Conservation (phyloP, 495 filamentous ascomycete species). For the Daldinia concentrica region DNA sequence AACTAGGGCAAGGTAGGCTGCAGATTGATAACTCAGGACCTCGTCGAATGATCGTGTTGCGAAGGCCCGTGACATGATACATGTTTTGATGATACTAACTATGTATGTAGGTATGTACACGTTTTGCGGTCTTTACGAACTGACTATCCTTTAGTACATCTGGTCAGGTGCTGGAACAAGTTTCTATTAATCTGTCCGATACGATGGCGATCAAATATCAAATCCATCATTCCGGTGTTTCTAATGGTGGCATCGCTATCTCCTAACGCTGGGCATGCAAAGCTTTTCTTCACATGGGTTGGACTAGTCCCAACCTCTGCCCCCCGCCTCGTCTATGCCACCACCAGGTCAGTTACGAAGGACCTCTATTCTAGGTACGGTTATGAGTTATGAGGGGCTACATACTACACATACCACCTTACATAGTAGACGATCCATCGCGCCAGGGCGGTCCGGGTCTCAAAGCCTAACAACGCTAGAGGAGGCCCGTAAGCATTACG, state of each 20-base stretch:
- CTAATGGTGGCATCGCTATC: constrained; percentile 39
- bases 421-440: constrained; percentile 31
- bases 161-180: constrained; percentile 15
- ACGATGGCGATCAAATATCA: constrained; percentile 30
- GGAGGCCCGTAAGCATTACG: constrained; percentile 40
- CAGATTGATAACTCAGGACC: constrained; percentile 15
- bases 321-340: constrained; percentile 38
- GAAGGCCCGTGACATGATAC: constrained; percentile 20
- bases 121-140: constrained; percentile 2
- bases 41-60: constrained; percentile 20
- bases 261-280: constrained; percentile 31
- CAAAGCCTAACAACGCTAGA: constrained; percentile 31
- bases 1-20: constrained; percentile 12
- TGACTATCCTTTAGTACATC: constrained; percentile 12
- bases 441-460: constrained; percentile 41
- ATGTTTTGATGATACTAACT: background rate
- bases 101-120: background rate
- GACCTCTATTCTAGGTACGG: constrained; percentile 5
- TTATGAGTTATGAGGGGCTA: constrained; percentile 9
- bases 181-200: constrained; percentile 11
- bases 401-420: background rate
- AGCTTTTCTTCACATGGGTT: constrained; percentile 17
- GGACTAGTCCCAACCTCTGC: constrained; percentile 14
- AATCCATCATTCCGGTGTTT: constrained; percentile 26
- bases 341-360: constrained; percentile 13